A percentile compares a stretch with the other conserved stretches of the same genome.
Evolutionary conservation across 345 rosid species (phyloP).

Genomic region (Eucalyptus fibrosa): DNA sequence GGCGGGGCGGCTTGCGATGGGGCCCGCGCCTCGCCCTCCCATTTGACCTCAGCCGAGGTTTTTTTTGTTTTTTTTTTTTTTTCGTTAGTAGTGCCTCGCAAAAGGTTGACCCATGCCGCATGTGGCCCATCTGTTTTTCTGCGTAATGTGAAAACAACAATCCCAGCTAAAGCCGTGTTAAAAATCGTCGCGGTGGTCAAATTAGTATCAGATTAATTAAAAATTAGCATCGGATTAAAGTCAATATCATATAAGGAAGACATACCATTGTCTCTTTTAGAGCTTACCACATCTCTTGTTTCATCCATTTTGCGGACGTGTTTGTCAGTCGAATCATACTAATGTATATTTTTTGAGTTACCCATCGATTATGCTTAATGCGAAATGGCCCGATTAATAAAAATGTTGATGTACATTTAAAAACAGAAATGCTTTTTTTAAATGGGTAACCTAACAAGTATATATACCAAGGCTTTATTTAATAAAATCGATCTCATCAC

Average conservation of each 20-base stretch:
- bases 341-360: background rate
- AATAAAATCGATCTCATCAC: background rate
- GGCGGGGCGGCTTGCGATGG: background rate
- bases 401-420: background rate
- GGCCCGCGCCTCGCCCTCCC: background rate
- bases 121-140: background rate
- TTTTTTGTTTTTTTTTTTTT: too few species aligned
- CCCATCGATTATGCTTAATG: fast-evolving
- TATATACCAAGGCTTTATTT: background rate
- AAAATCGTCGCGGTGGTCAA: background rate
- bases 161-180: background rate
- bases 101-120: background rate
- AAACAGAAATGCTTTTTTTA: background rate
- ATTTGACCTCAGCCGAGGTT: background rate
- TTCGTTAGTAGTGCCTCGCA: background rate
- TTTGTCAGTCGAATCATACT: background rate
- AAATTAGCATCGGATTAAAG: background rate
- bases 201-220: background rate
- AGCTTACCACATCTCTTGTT: fast-evolving
- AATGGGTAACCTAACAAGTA: background rate
- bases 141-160: background rate
- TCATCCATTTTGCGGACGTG: fast-evolving
- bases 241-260: background rate
- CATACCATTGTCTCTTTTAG: background rate
- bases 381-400: background rate